Evolutionary conservation across 768 basidiomycete species (phyloP), one percentile per base, ranked within the genome.

Genomic region (Auricularia sp.): DNA sequence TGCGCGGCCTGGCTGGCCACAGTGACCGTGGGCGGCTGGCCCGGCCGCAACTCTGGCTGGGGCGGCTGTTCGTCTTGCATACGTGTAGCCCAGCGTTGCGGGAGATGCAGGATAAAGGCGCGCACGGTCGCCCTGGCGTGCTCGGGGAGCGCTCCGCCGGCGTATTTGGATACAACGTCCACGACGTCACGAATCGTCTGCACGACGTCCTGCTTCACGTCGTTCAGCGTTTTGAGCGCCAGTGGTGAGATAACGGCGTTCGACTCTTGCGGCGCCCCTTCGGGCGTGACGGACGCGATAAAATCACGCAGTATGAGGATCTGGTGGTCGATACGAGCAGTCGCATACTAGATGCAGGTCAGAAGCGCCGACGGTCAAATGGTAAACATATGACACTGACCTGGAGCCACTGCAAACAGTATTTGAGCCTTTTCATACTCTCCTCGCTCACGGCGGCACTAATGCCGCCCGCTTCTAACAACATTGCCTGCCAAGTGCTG

Each of bases 361-460:
- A 54, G 64, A 64, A 51, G 29, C 29, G 29, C 29, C 29, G 45
- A 34, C 63, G 47, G 67, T 29, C 59, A 64, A 62, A 16, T 8
- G 37, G 24, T 36, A 24, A 44, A 33, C 44, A 44, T 54, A 18
- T 62, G 63, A 1, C 3, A 78, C 83, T 29, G 34, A 92, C 91
- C 79, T 90, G 88, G 18, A 96, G 78, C 92, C 92, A 95, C 65
- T 91, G 85, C 35, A 96, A 73, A 75, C 90, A 93, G 71, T 94
- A 95, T 72, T 86, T 86, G 47, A 96, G 75, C 63, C 89, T 80
- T 64, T 90, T 80, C 89, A 96, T 90, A 70, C 87, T 93, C 74
- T 95, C 94, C 67, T 94, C 92, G 73, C 92, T 93, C 37, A 95
- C 79, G 7, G 94, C 93, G 0, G 90, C 92, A 65, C 92, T 84